Evolutionary conservation across 1,284 basidiomycete species (phyloP).

Genomic region (Papiliotrema terrestris): DNA sequence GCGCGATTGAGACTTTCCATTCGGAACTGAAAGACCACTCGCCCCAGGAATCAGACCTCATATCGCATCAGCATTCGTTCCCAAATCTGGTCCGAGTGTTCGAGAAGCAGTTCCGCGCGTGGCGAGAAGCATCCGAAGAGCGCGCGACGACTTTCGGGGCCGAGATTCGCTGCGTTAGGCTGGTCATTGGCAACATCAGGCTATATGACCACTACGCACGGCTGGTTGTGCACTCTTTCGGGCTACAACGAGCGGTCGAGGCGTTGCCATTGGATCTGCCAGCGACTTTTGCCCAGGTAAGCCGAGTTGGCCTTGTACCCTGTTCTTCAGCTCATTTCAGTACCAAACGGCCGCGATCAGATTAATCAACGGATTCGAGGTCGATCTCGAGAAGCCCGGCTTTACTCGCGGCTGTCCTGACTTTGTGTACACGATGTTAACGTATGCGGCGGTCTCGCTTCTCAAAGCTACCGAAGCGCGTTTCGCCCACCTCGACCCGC

Average conservation of each 20-base stretch:
- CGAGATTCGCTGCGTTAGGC: too few species aligned
- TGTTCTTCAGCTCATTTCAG: conserved; percentile 4
- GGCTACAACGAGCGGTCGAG: conserved; percentile 18
- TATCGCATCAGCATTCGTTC: background rate
- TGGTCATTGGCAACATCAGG: conserved; percentile 1
- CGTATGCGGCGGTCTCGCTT: conserved; percentile 32
- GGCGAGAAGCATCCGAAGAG: too few species aligned
- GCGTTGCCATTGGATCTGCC: conserved; percentile 7
- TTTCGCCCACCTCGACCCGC: conserved; percentile 8
- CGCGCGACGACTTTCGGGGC: too few species aligned
- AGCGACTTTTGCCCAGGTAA: conserved; percentile 23
- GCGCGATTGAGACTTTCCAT: background rate
- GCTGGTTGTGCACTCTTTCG: conserved; percentile 30
- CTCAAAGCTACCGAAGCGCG: conserved; percentile 16
- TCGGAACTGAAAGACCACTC: background rate
- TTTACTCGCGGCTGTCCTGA: conserved; percentile 25
- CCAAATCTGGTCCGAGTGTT: background rate
- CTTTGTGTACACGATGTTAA: conserved; percentile 29
- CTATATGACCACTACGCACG: conserved; percentile 30
- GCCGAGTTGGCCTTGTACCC: background rate
- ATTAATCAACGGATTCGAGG: conserved; percentile 4
- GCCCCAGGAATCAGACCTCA: background rate
- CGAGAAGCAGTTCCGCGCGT: too few species aligned
- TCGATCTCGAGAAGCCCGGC: background rate
- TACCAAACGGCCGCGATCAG: conserved; percentile 20